These are phyloP conservation scores for Pleurotus platypus DNA, from an alignment of 768 basidiomycete species.

Conservation along the genomic window DNA sequence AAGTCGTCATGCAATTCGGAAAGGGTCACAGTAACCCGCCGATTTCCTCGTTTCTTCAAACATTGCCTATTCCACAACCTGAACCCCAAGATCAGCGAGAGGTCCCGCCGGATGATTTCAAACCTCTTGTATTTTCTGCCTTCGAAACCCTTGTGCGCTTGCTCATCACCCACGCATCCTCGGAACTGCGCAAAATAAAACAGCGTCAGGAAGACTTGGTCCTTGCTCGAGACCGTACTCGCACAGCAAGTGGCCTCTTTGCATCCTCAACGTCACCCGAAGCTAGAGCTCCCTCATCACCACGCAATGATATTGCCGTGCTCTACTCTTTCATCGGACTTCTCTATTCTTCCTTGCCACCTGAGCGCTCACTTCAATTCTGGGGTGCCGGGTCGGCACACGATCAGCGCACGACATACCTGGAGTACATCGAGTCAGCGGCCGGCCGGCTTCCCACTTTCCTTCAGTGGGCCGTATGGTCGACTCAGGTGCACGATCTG, in stretches of 20 bases:
- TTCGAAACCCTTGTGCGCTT: constrained; percentile 74
- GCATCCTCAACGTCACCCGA: constrained; percentile 38
- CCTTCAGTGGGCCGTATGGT: constrained; percentile 89
- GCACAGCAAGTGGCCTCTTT: constrained; percentile 45
- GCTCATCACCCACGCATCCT: constrained; percentile 72
- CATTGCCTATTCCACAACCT: constrained; percentile 22
- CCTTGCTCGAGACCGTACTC: constrained; percentile 62
- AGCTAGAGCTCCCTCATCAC: constrained; percentile 34
- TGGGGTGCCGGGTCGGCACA: constrained; percentile 66
- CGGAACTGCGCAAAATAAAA: constrained; percentile 82
- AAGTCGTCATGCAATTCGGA: constrained; percentile 55
- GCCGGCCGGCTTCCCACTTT: constrained; percentile 68
- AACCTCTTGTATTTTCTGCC: constrained; percentile 47
- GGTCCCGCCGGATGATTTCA: constrained; percentile 49
- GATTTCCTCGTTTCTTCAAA: constrained; percentile 31
- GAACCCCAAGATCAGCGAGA: constrained; percentile 46
- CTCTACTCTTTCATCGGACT: constrained; percentile 82
- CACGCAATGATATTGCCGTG: constrained; percentile 82
- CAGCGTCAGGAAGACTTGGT: constrained; percentile 85
- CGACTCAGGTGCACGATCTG: constrained; percentile 68
- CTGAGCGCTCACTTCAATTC: constrained; percentile 79
- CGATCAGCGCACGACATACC: constrained; percentile 44
- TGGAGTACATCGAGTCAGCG: constrained; percentile 59
- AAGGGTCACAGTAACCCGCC: constrained; percentile 32
- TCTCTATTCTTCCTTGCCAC: constrained; percentile 69